Evolutionary conservation across 192 early-diverging fungal genomes (phyloP), one percentile per base, ranked within the genome.

Genomic region (Backusella australiensis): DNA sequence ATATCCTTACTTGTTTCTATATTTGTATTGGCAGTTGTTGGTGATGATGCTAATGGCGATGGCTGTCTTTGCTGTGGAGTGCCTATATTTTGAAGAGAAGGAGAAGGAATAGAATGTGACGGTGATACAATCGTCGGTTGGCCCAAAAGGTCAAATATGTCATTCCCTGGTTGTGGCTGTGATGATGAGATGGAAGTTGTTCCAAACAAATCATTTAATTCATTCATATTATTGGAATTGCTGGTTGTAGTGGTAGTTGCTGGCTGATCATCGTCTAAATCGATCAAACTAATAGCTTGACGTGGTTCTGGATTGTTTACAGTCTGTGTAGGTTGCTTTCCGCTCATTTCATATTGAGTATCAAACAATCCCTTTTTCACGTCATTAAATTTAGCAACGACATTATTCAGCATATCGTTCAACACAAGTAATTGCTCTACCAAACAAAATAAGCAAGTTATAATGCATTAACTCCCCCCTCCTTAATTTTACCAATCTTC

Each of bases 361-460:
- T 83, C 78, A 17, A 83, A 80, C 26, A 86, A 80, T 23, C 89
- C 89, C 34, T 80, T 82, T 78, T 80, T 82, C 26, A 86, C 80
- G 68, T 90, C 87, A n/a, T 76, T 80, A 67, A 93, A 93, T 75
- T 93, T 93, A 49, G 87, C 86, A 15, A 95, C 79, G 0, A 92
- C 94, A 42, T 84, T 91, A 79, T 94, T 96, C 71, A 96, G 89
- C 67, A 92, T 81, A 74, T 96, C 94, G 68, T 96, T 94, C 59
- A 95, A 72, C 17, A 82, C 82, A 52, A 95, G 78, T 11, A 95
- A 72, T 15, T 87, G 89, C 23, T 92, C 94, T 91, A 82, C 21
- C 6, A 44, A 44, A 44, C 12, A 44, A 44, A 44, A 74, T 11
- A 36, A 56, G 53, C 6, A 71, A 7, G 63, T 23, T 69, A 38